phyloP scores from a whole-genome alignment of 1,284 basidiomycete genomes.

The Calocybe gambosa region DNA sequence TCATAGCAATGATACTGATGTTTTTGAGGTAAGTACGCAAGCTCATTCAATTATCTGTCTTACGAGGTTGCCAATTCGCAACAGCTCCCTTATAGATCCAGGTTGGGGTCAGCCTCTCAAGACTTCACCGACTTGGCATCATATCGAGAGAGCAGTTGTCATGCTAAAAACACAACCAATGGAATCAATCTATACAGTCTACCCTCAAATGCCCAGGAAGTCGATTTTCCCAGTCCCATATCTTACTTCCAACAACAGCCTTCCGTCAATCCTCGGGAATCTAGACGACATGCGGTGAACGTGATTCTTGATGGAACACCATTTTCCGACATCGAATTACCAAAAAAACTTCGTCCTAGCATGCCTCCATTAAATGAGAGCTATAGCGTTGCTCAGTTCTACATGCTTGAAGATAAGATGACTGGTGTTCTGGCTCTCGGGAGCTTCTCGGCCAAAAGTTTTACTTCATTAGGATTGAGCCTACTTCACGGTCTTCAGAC shows the following conservation, averaged over 20 bases:
- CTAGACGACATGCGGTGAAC: conserved; percentile 39
- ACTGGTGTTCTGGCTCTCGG: conserved; percentile 56
- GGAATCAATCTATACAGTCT: conserved; percentile 39
- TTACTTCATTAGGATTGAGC: conserved; percentile 36
- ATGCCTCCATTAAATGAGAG: conserved; percentile 37
- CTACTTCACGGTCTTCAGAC: conserved; percentile 42
- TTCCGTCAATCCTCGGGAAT: conserved; percentile 25
- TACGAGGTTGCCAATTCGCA: conserved; percentile 4
- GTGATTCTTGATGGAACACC: conserved; percentile 46
- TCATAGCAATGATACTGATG: conserved; percentile 34
- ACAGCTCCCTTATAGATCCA: conserved; percentile 54
- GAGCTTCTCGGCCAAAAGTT: conserved; percentile 45
- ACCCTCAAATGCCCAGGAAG: conserved; percentile 12
- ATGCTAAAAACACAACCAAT: conserved; percentile 43
- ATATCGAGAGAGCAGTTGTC: conserved; percentile 48
- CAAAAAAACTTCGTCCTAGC: conserved; percentile 36
- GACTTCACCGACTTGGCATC: conserved; percentile 46
- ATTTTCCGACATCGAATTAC: conserved; percentile 42
- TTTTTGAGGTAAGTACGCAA: conserved; percentile 12
- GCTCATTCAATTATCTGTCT: background rate
- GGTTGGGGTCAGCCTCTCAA: conserved; percentile 36
- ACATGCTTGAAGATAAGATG: conserved; percentile 42
- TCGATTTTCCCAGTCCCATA: conserved; percentile 16
- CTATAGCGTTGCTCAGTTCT: conserved; percentile 48
- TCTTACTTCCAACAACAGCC: conserved; percentile 44